Percentiles rank a stretch among this genome's conserved stretches.
phyloP scores from a whole-genome alignment of 345 rosid genomes.

The Gossypium anomalum region DNA sequence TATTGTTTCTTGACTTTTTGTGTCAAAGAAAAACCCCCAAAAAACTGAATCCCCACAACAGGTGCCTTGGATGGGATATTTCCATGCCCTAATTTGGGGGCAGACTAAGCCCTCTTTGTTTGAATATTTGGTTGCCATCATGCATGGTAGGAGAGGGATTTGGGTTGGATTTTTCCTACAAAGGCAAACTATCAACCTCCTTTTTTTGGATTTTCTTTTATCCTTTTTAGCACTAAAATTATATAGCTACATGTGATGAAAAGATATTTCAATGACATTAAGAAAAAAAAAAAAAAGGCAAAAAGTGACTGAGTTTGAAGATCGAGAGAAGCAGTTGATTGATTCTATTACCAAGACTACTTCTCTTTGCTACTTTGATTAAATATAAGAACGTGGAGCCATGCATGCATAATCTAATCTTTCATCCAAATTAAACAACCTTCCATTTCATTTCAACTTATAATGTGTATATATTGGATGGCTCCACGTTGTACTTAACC shows the following conservation, averaged over 20 bases:
- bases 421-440: not conserved
- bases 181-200: not conserved
- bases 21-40: not conserved
- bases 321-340: not conserved
- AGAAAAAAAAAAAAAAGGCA: not conserved
- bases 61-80: not conserved
- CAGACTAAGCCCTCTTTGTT: not conserved
- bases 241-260: not conserved
- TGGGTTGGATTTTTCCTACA: not conserved
- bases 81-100: not conserved
- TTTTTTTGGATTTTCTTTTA: not conserved
- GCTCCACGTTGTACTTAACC: accelerated
- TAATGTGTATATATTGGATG: too few species aligned
- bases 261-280: not conserved
- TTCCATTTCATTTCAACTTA: not conserved
- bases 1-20: not conserved
- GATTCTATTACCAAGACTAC: not conserved
- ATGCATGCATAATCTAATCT: not conserved
- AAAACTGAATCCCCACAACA: not conserved
- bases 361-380: not conserved
- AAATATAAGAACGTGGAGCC: not conserved
- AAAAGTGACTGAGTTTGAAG: not conserved
- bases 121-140: not conserved
- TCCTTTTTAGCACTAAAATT: not conserved
- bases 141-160: not conserved